Evolutionary conservation across 2,329 filamentous ascomycete genomes (phyloP), one percentile per base, ranked within the genome.

Genomic region (Xylariomycetidae sp.): DNA sequence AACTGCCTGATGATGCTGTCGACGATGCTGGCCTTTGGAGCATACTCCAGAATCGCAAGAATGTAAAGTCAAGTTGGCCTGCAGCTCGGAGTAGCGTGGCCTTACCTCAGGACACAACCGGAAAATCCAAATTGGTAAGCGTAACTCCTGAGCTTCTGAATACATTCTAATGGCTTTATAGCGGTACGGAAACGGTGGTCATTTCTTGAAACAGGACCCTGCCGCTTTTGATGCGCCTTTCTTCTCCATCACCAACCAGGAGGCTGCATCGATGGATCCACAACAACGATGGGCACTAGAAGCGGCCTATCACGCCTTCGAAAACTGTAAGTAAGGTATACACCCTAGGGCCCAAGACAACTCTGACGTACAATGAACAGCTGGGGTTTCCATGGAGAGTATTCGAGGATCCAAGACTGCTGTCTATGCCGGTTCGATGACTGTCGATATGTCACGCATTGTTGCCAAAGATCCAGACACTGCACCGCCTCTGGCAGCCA

Each of bases 221-320:
- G 17, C 26, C 5, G 17, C 13, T 1, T 45, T 45, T 16, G 42
- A 45, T 33, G 42, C 42, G 1, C 5, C 16, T 4, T 45, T 45
- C 27, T 44, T 44, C 27, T 41, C 38, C 2, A 37, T 44, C 4
- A 27, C 38, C 2, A 32, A 38, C 9, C 15, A 30, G 3, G 49
- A 55, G 27, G 49, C 49, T 12, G 29, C 38, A 17, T 27, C 35
- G 2, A 50, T 53, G 31, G 42, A 45, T 17, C 42, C 42, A 1
- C 31, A 33, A 32, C 42, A 42, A 15, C 15, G 42, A 23, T 36
- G 44, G 36, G 29, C 42, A 7, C 40, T 49, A 3, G 46, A 54
- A 27, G 38, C 45, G 12, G 38, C 45, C 6, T 53, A 40, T 16
- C 33, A 41, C 26, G 40, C 44, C 4, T 36, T 49, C 12, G 50